Percentiles rank a stretch among this genome's conserved stretches.
Evolutionary conservation across 2,329 filamentous ascomycete genomes (phyloP).

Genomic region (Cryphonectria parasitica): DNA sequence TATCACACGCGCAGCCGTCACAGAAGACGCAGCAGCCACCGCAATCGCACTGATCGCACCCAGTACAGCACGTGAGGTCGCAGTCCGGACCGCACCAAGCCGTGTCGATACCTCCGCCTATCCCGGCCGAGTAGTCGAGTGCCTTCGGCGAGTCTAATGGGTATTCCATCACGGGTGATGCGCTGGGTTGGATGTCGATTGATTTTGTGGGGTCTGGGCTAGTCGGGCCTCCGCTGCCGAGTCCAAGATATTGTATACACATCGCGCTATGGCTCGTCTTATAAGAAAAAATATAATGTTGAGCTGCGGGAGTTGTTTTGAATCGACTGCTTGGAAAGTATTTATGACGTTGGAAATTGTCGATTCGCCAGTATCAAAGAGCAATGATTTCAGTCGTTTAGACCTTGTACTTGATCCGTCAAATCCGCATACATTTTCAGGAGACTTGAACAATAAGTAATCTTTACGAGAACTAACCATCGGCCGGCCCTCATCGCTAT

Average conservation of each 20-base stretch:
- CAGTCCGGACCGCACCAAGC: constrained; percentile 3
- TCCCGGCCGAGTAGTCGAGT: not conserved
- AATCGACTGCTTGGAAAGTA: too few relatives aligned
- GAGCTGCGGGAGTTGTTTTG: not conserved
- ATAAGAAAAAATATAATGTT: not conserved
- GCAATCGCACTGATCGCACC: not conserved
- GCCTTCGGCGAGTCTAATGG: not conserved
- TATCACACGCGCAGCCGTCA: not conserved
- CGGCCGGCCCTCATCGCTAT: not conserved
- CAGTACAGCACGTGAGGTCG: too few relatives aligned
- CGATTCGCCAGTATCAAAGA: not conserved
- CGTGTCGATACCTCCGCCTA: not conserved
- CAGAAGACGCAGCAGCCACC: not conserved
- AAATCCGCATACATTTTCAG: not conserved
- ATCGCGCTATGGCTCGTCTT: not conserved
- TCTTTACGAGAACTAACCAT: not conserved
- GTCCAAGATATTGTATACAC: not conserved
- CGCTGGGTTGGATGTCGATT: not conserved
- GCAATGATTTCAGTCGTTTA: not conserved
- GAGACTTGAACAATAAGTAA: not conserved
- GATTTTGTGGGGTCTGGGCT: not conserved
- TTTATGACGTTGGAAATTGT: not conserved
- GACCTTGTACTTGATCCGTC: not conserved
- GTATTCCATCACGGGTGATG: constrained; percentile 5
- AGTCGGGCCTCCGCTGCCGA: not conserved